Conservation (phyloP, 805 yeast genomes). For the Teunomyces atbi region DNA sequence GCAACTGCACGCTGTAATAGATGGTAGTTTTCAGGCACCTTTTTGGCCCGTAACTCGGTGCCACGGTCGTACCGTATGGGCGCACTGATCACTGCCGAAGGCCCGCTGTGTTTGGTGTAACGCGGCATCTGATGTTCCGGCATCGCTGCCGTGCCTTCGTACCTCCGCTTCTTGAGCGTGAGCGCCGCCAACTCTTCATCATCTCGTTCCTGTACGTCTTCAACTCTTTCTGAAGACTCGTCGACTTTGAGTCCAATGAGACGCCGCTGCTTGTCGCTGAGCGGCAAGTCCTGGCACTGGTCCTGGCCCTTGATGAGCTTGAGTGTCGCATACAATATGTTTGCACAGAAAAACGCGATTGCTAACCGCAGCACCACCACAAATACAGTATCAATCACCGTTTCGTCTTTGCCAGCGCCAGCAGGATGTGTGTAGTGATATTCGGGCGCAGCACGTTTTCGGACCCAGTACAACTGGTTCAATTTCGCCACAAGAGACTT, state of each 20-base stretch:
- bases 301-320: conserved; percentile 42
- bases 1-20: neutral
- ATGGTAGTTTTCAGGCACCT: neutral
- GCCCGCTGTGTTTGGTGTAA: conserved; percentile 12
- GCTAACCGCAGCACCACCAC: conserved; percentile 14
- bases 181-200: conserved; percentile 18
- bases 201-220: conserved; percentile 3
- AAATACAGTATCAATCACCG: conserved; percentile 8
- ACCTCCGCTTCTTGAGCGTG: conserved; percentile 21
- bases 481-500: neutral
- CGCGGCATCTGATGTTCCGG: conserved; percentile 18
- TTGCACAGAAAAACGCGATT: conserved; percentile 21
- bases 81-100: neutral
- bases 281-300: conserved; percentile 51
- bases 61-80: neutral
- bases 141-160: conserved; percentile 12
- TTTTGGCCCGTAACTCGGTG: neutral
- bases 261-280: conserved; percentile 44
- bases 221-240: neutral
- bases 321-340: conserved; percentile 25
- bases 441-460: conserved; percentile 12
- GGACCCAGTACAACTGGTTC: conserved; percentile 1
- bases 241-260: conserved; percentile 40
- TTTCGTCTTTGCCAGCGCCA: conserved; percentile 3
- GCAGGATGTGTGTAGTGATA: conserved; percentile 11